Percentiles rank a stretch among this genome's conserved stretches.
These are phyloP conservation scores for Triticum turgidum DNA, from an alignment of 176 grass and related monocot genomes.

Conservation along the genomic window DNA sequence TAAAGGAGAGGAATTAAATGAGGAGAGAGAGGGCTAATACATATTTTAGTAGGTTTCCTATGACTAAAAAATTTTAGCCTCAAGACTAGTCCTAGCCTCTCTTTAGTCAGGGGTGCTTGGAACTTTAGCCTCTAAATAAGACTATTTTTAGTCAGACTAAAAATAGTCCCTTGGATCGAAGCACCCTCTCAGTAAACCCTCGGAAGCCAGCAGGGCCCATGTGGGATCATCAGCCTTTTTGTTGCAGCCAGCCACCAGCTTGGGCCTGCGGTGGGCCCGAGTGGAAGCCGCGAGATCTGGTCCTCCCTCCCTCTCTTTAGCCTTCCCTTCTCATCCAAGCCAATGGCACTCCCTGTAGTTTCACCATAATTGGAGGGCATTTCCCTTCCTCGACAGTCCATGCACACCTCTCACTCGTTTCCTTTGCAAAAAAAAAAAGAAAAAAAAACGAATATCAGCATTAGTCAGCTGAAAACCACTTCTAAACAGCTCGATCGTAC, in stretches of 20 bases:
- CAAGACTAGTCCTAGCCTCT: too few relatives aligned
- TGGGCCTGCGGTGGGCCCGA: not conserved
- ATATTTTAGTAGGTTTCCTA: too few relatives aligned
- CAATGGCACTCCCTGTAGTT: slow-evolving; percentile 17
- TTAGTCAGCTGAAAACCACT: not conserved
- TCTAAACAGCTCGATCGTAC: not conserved
- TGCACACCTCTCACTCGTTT: not conserved
- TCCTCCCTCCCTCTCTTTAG: not conserved
- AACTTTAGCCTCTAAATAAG: too few relatives aligned
- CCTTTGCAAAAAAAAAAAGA: not conserved
- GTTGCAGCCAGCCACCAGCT: not conserved
- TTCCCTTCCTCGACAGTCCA: not conserved
- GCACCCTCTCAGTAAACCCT: not conserved
- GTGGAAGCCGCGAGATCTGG: not conserved
- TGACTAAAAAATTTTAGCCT: too few relatives aligned
- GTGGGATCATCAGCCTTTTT: slow-evolving; percentile 19
- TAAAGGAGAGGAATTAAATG: too few relatives aligned
- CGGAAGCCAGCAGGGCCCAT: not conserved
- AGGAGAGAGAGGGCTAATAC: too few relatives aligned
- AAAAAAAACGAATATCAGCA: not conserved
- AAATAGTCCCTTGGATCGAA: too few relatives aligned
- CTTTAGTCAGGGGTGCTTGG: too few relatives aligned
- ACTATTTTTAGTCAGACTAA: too few relatives aligned
- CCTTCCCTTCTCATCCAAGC: slow-evolving; percentile 16
- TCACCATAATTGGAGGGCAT: not conserved